phyloP scores from a whole-genome alignment of 148 eudicot genomes.

The Amaranthus hypochondriacus region DNA sequence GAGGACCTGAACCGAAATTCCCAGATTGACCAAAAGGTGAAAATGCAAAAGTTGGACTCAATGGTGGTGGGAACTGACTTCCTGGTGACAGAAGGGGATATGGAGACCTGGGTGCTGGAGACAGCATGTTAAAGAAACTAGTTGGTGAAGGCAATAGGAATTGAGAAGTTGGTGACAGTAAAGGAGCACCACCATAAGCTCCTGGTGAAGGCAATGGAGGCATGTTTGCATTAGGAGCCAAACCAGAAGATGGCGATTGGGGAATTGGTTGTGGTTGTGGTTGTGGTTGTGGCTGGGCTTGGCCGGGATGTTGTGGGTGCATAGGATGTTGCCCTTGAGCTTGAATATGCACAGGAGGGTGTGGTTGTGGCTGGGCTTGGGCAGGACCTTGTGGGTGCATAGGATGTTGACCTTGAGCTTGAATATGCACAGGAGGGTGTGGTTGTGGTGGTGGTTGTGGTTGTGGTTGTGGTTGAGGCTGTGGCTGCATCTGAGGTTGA shows the following conservation, averaged over 20 bases:
- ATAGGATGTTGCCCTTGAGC: too few relatives aligned
- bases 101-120: constrained; percentile 71
- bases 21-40: constrained; percentile 58
- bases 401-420: constrained; percentile 24
- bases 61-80: constrained; percentile 61
- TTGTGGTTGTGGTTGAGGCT: not conserved
- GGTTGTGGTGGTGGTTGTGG: too few relatives aligned
- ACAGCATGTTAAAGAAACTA: constrained; percentile 55
- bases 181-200: constrained; percentile 38
- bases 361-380: constrained; percentile 33
- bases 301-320: too few relatives aligned
- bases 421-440: constrained; percentile 12
- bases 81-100: constrained; percentile 81
- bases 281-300: too few relatives aligned
- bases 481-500: constrained; percentile 30
- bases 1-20: constrained; percentile 69
- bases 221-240: constrained; percentile 40
- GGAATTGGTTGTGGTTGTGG: too few relatives aligned
- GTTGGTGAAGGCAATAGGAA: constrained; percentile 71
- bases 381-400: constrained; percentile 27
- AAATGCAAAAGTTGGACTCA: constrained; percentile 71
- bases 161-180: constrained; percentile 71
- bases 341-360: too few relatives aligned
- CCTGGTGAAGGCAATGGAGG: constrained; percentile 60
- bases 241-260: constrained; percentile 31